Base-by-base conservation (phyloP, 768 basidiomycete species). In the Asterophora lycoperdoides region DNA sequence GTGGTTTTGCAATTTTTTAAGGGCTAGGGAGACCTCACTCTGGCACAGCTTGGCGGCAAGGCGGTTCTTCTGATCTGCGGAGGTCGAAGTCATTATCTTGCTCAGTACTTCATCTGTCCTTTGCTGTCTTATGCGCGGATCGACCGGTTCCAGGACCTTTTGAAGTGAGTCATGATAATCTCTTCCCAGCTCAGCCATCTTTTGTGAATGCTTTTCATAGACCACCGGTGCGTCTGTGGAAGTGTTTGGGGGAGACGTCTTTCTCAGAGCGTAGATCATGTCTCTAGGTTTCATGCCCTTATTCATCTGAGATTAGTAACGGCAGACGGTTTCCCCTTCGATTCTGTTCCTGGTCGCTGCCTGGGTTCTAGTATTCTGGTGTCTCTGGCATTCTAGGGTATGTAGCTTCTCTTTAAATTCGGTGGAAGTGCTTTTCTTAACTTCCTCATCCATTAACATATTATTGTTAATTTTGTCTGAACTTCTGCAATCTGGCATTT, bases 221-320 rank as follows among this genome's bases (percentile, higher is more conserved):
- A 20, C 13, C 17, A 28, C 18, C 1, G 30, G 30, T 4, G 30
- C 30, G 8, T 3, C 29, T 5, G 29, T 5, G 6, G 29, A 5
- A 29, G 5, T 13, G 13, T 9, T 48, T 9, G 4, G 17, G n/a
- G n/a, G n/a, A n/a, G n/a, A 11, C 3, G 23, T 3, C 18, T 56
- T 23, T n/a, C 20, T 37, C 1, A 57, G 53, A 8, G 46, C 46
- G 4, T 19, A 26, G 15, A 60, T 43, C 19, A 44, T 53, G 17
- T 55, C 52, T n/a, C 51, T 33, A 15, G 54, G 56, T 11, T 46
- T 54, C 13, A 23, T 15, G 17, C 46, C 37, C 29, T 45, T 55
- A 39, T 60, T 53, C 9, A 36, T 15, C 1, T 44, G 35, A 1
- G 32, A 45, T 49, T 49, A 57, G 36, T 49, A 57, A 30, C 49